A percentile compares a stretch with the other conserved stretches of the same genome.
Evolutionary conservation across 768 basidiomycete genomes (phyloP).

Genomic region (Neoboletus subvelutipes): DNA sequence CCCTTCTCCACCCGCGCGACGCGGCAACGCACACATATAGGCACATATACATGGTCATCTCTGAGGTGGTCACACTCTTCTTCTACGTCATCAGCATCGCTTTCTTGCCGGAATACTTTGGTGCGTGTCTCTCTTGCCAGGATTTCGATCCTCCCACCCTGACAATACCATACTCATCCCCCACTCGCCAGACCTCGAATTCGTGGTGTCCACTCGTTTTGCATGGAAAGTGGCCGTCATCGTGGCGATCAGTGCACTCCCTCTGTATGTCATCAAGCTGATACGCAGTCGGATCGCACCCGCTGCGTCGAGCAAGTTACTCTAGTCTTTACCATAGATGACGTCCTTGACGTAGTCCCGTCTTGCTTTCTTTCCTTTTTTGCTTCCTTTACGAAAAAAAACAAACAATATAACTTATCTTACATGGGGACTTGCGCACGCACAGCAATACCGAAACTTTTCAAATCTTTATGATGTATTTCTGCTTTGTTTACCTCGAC

Average conservation of each 20-base stretch:
- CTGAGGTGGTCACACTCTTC: slow-evolving; percentile 84
- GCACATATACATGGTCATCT: slow-evolving; percentile 94
- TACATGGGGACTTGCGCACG: background rate
- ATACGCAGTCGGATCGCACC: slow-evolving; percentile 86
- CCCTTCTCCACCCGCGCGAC: too few relatives aligned
- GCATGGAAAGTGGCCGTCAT: slow-evolving; percentile 95
- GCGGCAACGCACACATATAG: slow-evolving; percentile 44
- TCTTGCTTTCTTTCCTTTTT: background rate
- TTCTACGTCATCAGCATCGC: slow-evolving; percentile 90
- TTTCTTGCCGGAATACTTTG: slow-evolving; percentile 96
- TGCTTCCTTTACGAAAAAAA: background rate
- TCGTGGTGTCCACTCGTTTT: slow-evolving; percentile 86
- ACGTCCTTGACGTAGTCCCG: background rate
- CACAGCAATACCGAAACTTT: slow-evolving; percentile 14
- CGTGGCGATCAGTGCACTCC: slow-evolving; percentile 90
- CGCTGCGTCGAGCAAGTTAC: slow-evolving; percentile 89
- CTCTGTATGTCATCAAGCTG: slow-evolving; percentile 87
- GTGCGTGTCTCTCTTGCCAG: slow-evolving; percentile 45
- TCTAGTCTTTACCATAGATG: slow-evolving; percentile 38
- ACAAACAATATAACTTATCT: background rate
- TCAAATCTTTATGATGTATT: slow-evolving; percentile 41
- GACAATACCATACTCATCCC: background rate
- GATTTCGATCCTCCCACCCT: background rate
- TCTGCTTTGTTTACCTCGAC: slow-evolving; percentile 31
- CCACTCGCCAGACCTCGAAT: slow-evolving; percentile 69